phyloP scores from a whole-genome alignment of 495 filamentous ascomycete genomes.

The Astrothelium macrocarpum region DNA sequence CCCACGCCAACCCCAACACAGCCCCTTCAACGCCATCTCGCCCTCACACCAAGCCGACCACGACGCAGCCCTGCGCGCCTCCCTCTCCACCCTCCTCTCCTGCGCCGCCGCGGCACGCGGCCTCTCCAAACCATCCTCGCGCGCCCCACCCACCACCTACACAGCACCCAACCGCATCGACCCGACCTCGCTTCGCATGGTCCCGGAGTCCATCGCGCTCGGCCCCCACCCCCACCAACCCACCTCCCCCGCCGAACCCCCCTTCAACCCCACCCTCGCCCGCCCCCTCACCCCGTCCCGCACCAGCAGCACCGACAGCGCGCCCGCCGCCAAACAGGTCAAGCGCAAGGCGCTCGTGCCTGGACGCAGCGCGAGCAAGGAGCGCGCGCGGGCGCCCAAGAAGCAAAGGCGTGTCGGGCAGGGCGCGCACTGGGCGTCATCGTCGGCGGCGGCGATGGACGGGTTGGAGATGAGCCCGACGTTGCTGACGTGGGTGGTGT shows the following conservation, averaged over 20 bases:
- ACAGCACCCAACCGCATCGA: slow-evolving; percentile 32
- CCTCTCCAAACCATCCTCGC: slow-evolving; percentile 53
- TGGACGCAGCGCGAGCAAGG: slow-evolving; percentile 16
- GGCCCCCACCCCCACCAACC: slow-evolving; percentile 26
- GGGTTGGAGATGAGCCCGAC: slow-evolving; percentile 51
- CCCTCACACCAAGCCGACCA: slow-evolving; percentile 70
- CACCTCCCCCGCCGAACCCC: slow-evolving; percentile 11
- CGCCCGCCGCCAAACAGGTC: slow-evolving; percentile 11
- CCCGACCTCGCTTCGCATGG: slow-evolving; percentile 52
- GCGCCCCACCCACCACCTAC: slow-evolving; percentile 24
- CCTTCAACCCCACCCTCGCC: slow-evolving; percentile 11
- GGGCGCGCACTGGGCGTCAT: slow-evolving; percentile 14
- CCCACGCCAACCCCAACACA: slow-evolving; percentile 39
- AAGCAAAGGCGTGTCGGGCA: slow-evolving; percentile 11
- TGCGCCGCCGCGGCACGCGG: slow-evolving; percentile 82
- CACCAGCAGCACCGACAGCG: slow-evolving; percentile 14
- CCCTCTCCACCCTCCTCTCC: slow-evolving; percentile 86
- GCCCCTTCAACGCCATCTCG: slow-evolving; percentile 52
- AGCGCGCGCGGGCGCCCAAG: slow-evolving; percentile 20
- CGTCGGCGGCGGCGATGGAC: slow-evolving; percentile 10
- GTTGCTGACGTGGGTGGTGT: slow-evolving; percentile 82
- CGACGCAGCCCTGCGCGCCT: slow-evolving; percentile 85
- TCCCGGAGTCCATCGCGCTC: slow-evolving; percentile 66
- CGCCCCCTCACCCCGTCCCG: slow-evolving; percentile 21
- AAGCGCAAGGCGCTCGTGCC: slow-evolving; percentile 25